A percentile compares a stretch with the other conserved stretches of the same genome.
These are phyloP conservation scores for Flaveria sonorensis DNA, from an alignment of 129 eudicot genomes.

Conservation along the genomic window DNA sequence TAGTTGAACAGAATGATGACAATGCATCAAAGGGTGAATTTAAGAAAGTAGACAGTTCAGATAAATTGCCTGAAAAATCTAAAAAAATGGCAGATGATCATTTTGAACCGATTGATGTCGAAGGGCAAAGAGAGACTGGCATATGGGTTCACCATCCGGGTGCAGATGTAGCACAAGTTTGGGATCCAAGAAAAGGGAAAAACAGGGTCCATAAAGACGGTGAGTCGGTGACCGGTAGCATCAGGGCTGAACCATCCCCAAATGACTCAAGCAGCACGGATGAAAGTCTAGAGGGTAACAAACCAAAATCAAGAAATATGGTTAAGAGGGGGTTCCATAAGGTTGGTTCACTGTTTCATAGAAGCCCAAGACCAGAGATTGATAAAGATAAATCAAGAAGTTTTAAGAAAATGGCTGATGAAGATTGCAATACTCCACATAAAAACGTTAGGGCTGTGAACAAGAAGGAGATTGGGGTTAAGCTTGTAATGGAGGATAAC, in stretches of 20 bases:
- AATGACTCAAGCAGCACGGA: slow-evolving; percentile 62
- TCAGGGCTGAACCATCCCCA: slow-evolving; percentile 25
- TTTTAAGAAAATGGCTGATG: slow-evolving; percentile 26
- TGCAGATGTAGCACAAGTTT: slow-evolving; percentile 65
- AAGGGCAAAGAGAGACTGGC: slow-evolving; percentile 79
- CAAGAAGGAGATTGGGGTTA: slow-evolving; percentile 48
- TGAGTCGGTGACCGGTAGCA: slow-evolving; percentile 33
- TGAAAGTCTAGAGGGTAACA: slow-evolving; percentile 48
- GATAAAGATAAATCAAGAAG: slow-evolving; percentile 30
- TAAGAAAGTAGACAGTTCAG: slow-evolving; percentile 26
- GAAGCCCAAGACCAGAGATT: slow-evolving; percentile 41
- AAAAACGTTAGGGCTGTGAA: slow-evolving; percentile 52
- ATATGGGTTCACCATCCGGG: slow-evolving; percentile 89
- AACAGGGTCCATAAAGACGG: slow-evolving; percentile 34
- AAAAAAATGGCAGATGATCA: slow-evolving; percentile 35
- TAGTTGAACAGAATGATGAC: slow-evolving; percentile 25
- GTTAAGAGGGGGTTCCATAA: slow-evolving; percentile 56
- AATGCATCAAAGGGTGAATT: slow-evolving; percentile 30
- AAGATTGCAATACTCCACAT: slow-evolving; percentile 43
- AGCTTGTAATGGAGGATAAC: slow-evolving; percentile 53
- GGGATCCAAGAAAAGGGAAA: slow-evolving; percentile 86
- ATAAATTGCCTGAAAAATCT: slow-evolving; percentile 3
- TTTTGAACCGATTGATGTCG: slow-evolving; percentile 70
- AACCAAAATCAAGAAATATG: slow-evolving; percentile 37
- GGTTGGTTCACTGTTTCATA: slow-evolving; percentile 52